Evolutionary conservation across 441 rosid genomes (phyloP).

Genomic region (Melastoma candidum): DNA sequence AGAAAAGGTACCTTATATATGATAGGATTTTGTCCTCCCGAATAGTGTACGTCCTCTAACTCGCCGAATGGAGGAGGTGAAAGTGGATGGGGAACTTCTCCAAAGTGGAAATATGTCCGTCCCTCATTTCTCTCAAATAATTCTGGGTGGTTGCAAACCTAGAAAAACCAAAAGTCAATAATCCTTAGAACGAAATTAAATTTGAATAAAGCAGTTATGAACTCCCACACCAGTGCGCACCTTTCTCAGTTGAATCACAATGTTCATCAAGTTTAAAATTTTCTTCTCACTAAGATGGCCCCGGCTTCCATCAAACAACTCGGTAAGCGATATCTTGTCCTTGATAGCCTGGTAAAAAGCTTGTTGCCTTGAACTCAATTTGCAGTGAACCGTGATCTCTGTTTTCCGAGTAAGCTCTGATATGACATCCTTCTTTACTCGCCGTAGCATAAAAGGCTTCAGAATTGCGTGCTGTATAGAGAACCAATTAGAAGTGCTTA

Average conservation of each 20-base stretch:
- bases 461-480: conserved; percentile 78
- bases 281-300: conserved; percentile 94
- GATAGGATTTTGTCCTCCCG: conserved; percentile 83
- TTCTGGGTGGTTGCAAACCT: conserved; percentile 99
- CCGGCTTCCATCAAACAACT: conserved; percentile 81
- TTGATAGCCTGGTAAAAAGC: conserved; percentile 98
- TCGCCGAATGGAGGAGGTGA: conserved; percentile 94
- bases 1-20: conserved; percentile 50
- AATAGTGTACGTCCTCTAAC: conserved; percentile 71
- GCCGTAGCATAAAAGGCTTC: conserved; percentile 94
- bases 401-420: conserved; percentile 90
- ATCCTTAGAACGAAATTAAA: neutral
- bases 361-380: conserved; percentile 95
- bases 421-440: conserved; percentile 93
- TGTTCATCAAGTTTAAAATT: conserved; percentile 90
- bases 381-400: conserved; percentile 92
- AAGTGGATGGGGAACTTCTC: conserved; percentile 79
- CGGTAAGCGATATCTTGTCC: conserved; percentile 88
- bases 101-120: conserved; percentile 80
- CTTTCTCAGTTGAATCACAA: conserved; percentile 96
- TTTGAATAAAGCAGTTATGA: neutral
- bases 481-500: no score
- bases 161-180: conserved; percentile 7
- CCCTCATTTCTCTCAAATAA: conserved; percentile 99
- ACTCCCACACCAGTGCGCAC: conserved; percentile 22